Conservation (phyloP, 176 grass and related monocot genomes). For the Lolium perenne region DNA sequence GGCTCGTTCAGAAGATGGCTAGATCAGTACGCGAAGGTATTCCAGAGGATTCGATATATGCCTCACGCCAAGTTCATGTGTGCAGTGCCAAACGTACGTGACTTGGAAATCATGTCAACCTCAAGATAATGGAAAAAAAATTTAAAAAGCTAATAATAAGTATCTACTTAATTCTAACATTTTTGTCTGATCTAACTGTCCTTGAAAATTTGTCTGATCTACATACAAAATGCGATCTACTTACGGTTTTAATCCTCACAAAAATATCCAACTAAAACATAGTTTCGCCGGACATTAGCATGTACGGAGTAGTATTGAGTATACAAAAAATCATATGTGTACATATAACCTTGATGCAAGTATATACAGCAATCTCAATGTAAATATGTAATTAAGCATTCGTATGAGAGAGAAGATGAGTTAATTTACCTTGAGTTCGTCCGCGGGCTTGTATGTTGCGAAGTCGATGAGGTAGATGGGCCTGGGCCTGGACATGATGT, state of each 20-base stretch:
- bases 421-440: constrained; percentile 80
- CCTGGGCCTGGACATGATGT: constrained; percentile 87
- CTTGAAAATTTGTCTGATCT: not conserved
- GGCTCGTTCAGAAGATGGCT: not conserved
- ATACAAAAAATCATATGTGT: no score
- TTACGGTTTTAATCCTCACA: no score
- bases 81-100: not conserved
- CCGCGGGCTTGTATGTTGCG: constrained; percentile 85
- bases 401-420: not conserved
- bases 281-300: no score
- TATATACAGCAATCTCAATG: not conserved
- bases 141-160: not conserved
- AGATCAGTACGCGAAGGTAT: constrained; percentile 4
- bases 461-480: constrained; percentile 98
- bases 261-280: no score
- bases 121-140: not conserved
- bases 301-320: not conserved
- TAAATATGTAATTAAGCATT: not conserved
- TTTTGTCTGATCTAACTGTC: not conserved
- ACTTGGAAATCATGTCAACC: not conserved
- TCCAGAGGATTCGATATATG: not conserved
- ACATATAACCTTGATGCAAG: constrained; percentile 20
- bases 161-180: not conserved
- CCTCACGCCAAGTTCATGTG: not conserved
- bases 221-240: not conserved